Evolutionary conservation across 495 filamentous ascomycete species (phyloP), one percentile per base, ranked within the genome.

Genomic region (Aspergillus steynii): DNA sequence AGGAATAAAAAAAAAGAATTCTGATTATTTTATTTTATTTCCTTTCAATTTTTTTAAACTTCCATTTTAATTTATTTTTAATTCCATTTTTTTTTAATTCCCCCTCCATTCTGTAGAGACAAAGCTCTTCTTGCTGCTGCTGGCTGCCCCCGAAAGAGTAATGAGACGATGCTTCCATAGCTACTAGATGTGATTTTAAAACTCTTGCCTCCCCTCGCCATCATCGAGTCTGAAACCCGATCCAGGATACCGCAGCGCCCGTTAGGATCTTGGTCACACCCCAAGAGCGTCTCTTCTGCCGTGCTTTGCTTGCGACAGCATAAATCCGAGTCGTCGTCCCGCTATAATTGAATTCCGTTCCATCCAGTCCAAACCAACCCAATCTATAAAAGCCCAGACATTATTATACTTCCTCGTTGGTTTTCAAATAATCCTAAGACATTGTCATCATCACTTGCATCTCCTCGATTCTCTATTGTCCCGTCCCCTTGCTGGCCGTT

Each of bases 401-500:
- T 27, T 29, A 55, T 55, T 50, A 57, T 58, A 31, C 58, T 42
- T 46, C 34, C 45, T 53, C 59, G 34, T 32, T 15, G 14, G 45
- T 50, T 27, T 55, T 55, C 57, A 37, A 61, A 62, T 62, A 59
- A 32, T 46, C 51, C 61, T 69, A 60, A 69, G 66, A 69, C 66
- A 69, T 63, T 58, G 50, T 48, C 31, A 29, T 57, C 61, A 28
- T 42, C 42, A 55, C 56, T 48, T 64, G 61, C 65, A 49, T 61
- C 61, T 29, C 58, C 59, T 56, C 54, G 54, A 50, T 37, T 51
- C 53, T 61, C 59, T 60, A 53, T 60, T 57, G 46, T 52, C 56
- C 29, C 20, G 34, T 67, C 70, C 65, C 71, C 68, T 70, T 74
- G 69, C 69, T 68, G 68, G 60, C 34, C 34, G 34, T 37, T 37